Evolutionary conservation across 139 green algal genomes (phyloP).

Genomic region (Chlamydomonas applanata): DNA sequence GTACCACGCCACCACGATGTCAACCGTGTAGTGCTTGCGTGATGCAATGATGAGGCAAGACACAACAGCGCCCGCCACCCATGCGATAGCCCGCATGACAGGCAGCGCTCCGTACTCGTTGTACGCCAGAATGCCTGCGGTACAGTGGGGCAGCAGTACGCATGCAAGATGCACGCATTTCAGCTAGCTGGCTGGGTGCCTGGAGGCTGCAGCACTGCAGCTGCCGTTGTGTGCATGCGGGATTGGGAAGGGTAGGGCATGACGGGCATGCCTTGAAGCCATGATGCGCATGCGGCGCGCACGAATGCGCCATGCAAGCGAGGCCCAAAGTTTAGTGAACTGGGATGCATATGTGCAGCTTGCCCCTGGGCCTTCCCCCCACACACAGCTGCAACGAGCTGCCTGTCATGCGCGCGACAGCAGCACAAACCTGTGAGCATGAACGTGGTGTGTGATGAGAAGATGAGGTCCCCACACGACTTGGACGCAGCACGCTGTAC

Average conservation of each 20-base stretch:
- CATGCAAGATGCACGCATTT: no score
- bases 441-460: conserved; percentile 87
- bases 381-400: no score
- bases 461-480: conserved; percentile 91
- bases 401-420: no score
- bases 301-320: no score
- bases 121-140: conserved; percentile 73
- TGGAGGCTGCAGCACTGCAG: no score
- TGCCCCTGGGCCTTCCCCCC: no score
- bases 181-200: no score
- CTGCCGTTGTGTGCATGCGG: no score
- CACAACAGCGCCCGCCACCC: conserved; percentile 43
- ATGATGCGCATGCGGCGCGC: no score
- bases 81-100: conserved; percentile 53
- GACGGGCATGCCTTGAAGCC: no score
- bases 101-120: conserved; percentile 71
- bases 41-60: conserved; percentile 84
- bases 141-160: no score
- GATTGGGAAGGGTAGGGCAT: background rate
- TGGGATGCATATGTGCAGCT: background rate
- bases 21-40: conserved; percentile 89
- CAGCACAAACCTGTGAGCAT: conserved; percentile 42
- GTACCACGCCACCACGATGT: conserved; percentile 80
- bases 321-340: no score
- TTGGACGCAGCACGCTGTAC: conserved; percentile 60